These are phyloP conservation scores for Dalbergia cultrata DNA, from an alignment of 306 rosid genomes.

Conservation along the genomic window DNA sequence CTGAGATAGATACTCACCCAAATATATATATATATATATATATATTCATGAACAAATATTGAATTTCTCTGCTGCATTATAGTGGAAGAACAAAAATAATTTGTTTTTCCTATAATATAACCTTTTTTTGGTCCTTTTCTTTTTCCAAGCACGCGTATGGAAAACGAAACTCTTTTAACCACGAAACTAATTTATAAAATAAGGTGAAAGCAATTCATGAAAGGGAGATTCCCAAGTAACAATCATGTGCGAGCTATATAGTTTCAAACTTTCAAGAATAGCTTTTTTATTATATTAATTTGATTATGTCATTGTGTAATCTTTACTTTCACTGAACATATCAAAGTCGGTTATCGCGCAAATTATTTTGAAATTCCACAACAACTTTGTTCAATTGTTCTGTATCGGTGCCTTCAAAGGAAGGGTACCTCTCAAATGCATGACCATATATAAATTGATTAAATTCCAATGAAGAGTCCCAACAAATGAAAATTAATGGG, in stretches of 20 bases:
- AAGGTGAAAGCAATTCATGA: slow-evolving; percentile 41
- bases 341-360: slow-evolving; percentile 54
- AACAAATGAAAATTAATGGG: background rate
- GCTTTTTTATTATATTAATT: slow-evolving; percentile 23
- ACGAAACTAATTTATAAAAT: slow-evolving; percentile 30
- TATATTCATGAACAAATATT: background rate
- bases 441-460: background rate
- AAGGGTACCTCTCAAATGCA: slow-evolving; percentile 31
- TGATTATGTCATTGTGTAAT: slow-evolving; percentile 27
- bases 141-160: slow-evolving; percentile 46
- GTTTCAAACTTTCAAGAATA: slow-evolving; percentile 52
- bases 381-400: slow-evolving; percentile 32
- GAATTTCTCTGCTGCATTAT: slow-evolving; percentile 25
- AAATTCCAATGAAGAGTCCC: slow-evolving; percentile 25
- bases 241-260: slow-evolving; percentile 61
- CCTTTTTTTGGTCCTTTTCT: slow-evolving; percentile 19
- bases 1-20: no score
- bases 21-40: no score
- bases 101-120: background rate
- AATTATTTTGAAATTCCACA: slow-evolving; percentile 43
- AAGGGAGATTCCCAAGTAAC: slow-evolving; percentile 61
- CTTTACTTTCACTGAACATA: slow-evolving; percentile 42
- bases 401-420: slow-evolving; percentile 18
- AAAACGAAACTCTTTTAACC: slow-evolving; percentile 49
- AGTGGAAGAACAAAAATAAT: slow-evolving; percentile 15